A percentile compares a stretch with the other conserved stretches of the same genome.
These are phyloP conservation scores for Sphagnurus paluster DNA, from an alignment of 1,284 basidiomycete species.

Conservation along the genomic window DNA sequence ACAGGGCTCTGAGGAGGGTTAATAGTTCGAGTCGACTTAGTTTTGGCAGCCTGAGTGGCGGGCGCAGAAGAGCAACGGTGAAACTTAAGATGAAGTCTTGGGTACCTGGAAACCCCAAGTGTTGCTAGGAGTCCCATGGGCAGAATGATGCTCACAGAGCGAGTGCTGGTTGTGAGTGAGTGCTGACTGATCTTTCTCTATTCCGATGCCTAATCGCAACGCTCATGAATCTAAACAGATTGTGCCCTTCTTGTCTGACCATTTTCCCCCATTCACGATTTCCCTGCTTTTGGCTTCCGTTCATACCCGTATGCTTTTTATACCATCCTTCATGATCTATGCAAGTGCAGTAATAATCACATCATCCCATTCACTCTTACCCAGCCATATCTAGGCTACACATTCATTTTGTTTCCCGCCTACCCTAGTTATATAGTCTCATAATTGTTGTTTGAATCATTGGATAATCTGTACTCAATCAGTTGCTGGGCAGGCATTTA, in stretches of 20 bases:
- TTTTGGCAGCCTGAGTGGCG: constrained; percentile 73
- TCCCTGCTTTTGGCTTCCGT: constrained; percentile 5
- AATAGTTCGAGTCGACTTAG: constrained; percentile 81
- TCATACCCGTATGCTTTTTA: constrained; percentile 29
- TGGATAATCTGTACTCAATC: constrained; percentile 35
- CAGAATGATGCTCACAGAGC: too few relatives aligned
- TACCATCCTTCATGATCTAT: constrained; percentile 27
- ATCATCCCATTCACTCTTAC: constrained; percentile 18
- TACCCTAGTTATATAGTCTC: constrained; percentile 24
- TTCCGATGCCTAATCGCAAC: too few relatives aligned
- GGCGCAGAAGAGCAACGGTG: constrained; percentile 55
- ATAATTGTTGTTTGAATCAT: constrained; percentile 32
- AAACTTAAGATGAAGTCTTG: constrained; percentile 61
- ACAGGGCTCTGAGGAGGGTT: constrained; percentile 85
- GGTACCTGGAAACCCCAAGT: constrained; percentile 53
- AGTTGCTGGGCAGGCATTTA: constrained; percentile 5
- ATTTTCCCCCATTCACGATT: constrained; percentile 6
- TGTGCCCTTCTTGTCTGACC: too few relatives aligned
- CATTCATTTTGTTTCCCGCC: constrained; percentile 25
- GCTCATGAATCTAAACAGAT: too few relatives aligned
- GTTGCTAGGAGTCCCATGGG: constrained; percentile 47
- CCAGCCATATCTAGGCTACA: constrained; percentile 14
- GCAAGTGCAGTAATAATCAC: constrained; percentile 14
- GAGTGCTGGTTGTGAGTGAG: too few relatives aligned
- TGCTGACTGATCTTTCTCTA: too few relatives aligned